phyloP scores from a whole-genome alignment of 805 yeast genomes.

The Kodamaea neixiangensis region DNA sequence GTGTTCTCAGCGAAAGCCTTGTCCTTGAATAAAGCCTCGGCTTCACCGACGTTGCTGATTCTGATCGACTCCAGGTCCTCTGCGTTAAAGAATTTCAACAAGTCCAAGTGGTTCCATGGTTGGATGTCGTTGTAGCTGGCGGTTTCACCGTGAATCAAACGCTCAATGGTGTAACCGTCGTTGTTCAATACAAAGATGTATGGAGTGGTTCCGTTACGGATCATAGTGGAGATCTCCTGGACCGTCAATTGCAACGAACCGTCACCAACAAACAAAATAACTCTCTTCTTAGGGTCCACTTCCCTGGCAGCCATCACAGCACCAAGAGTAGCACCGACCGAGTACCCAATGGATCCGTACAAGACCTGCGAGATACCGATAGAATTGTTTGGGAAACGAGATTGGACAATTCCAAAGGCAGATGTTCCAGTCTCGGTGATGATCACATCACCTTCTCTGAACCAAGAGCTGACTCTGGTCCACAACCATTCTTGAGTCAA shows the following conservation, averaged over 20 bases:
- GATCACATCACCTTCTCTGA: slow-evolving; percentile 33
- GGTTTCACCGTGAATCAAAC: slow-evolving; percentile 22
- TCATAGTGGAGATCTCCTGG: slow-evolving; percentile 24
- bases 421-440: slow-evolving; percentile 40
- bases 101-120: slow-evolving; percentile 21
- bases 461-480: slow-evolving; percentile 29
- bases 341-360: slow-evolving; percentile 39
- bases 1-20: slow-evolving; percentile 15
- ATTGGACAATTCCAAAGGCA: slow-evolving; percentile 36
- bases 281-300: slow-evolving; percentile 25
- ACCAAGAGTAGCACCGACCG: slow-evolving; percentile 37
- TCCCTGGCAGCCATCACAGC: slow-evolving; percentile 38
- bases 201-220: slow-evolving; percentile 15
- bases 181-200: slow-evolving; percentile 24
- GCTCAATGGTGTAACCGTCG: slow-evolving; percentile 25
- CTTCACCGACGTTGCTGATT: slow-evolving; percentile 18
- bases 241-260: slow-evolving; percentile 27
- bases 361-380: slow-evolving; percentile 37
- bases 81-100: slow-evolving; percentile 20
- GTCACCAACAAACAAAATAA: slow-evolving; percentile 24
- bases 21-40: slow-evolving; percentile 17
- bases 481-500: slow-evolving; percentile 34
- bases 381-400: slow-evolving; percentile 30
- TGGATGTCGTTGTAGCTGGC: slow-evolving; percentile 24
- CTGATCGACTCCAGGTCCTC: slow-evolving; percentile 17